These are phyloP conservation scores for Helotiales sp. DNA, from an alignment of 2,329 filamentous ascomycete genomes.

Conservation along the genomic window DNA sequence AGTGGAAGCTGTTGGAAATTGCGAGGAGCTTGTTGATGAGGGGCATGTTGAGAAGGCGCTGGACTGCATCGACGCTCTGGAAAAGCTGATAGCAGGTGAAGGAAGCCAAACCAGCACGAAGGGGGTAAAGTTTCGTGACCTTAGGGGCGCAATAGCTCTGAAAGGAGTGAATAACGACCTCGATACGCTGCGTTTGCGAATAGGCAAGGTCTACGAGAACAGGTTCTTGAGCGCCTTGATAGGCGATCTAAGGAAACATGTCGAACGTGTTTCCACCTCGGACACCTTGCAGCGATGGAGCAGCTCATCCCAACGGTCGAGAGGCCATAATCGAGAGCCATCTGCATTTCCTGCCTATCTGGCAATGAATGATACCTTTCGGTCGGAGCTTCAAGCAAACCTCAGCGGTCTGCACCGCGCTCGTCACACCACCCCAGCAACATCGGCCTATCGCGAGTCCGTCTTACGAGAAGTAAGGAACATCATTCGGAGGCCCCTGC, in stretches of 20 bases:
- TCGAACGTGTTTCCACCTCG: slow-evolving; percentile 67
- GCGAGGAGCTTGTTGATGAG: slow-evolving; percentile 78
- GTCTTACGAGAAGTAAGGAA: slow-evolving; percentile 84
- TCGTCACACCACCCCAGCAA: slow-evolving; percentile 76
- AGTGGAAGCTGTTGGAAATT: slow-evolving; percentile 57
- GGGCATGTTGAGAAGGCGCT: slow-evolving; percentile 84
- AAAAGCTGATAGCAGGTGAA: slow-evolving; percentile 78
- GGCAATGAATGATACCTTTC: slow-evolving; percentile 51
- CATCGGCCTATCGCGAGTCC: slow-evolving; percentile 80
- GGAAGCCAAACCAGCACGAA: slow-evolving; percentile 32
- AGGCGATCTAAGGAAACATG: slow-evolving; percentile 77
- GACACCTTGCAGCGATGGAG: slow-evolving; percentile 86
- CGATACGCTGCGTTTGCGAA: slow-evolving; percentile 70
- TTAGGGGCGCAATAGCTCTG: slow-evolving; percentile 75
- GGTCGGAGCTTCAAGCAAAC: slow-evolving; percentile 67
- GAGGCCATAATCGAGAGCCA: slow-evolving; percentile 64
- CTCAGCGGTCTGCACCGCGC: slow-evolving; percentile 77
- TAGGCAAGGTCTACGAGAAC: slow-evolving; percentile 83
- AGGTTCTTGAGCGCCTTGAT: slow-evolving; percentile 78
- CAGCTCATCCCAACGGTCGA: slow-evolving; percentile 69
- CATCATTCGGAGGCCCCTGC: slow-evolving; percentile 80
- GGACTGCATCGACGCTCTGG: slow-evolving; percentile 73
- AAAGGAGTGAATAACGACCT: slow-evolving; percentile 80
- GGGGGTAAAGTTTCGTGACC: slow-evolving; percentile 54
- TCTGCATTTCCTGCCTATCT: slow-evolving; percentile 79